Conservation (phyloP, 768 basidiomycete species). For the Arthromyces matolae region DNA sequence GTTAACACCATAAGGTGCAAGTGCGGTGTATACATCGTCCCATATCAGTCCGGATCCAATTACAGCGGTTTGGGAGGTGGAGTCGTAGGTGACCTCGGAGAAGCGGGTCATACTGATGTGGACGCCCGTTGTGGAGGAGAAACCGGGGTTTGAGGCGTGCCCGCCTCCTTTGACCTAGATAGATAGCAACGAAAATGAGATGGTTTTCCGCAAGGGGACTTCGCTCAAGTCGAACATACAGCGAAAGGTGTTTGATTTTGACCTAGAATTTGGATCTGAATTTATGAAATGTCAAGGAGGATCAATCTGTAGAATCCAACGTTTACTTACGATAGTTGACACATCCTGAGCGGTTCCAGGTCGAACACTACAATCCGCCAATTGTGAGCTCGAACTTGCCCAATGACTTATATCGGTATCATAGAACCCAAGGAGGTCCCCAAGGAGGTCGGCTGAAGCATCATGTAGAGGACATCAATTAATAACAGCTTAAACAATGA, state of each 20-base stretch:
- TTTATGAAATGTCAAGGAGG: neutral
- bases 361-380: conserved; percentile 52
- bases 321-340: conserved; percentile 39
- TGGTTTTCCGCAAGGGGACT: neutral
- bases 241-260: conserved; percentile 49
- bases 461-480: too few species aligned
- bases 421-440: conserved; percentile 27
- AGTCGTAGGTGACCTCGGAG: conserved; percentile 40
- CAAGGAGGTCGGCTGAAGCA: conserved; percentile 4
- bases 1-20: conserved; percentile 45
- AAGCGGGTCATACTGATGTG: conserved; percentile 56
- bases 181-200: neutral
- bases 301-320: too few species aligned
- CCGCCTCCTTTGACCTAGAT: conserved; percentile 71
- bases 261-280: conserved; percentile 47
- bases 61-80: conserved; percentile 33
- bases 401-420: conserved; percentile 44
- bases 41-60: conserved; percentile 52
- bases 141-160: conserved; percentile 50
- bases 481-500: neutral
- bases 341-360: conserved; percentile 53
- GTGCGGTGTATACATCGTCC: conserved; percentile 59
- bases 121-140: conserved; percentile 58
- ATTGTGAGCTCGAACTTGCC: conserved; percentile 45
- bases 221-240: conserved; percentile 28